Evolutionary conservation across 2,329 filamentous ascomycete species (phyloP), one percentile per base, ranked within the genome.

Genomic region (Fusarium albosuccineum): DNA sequence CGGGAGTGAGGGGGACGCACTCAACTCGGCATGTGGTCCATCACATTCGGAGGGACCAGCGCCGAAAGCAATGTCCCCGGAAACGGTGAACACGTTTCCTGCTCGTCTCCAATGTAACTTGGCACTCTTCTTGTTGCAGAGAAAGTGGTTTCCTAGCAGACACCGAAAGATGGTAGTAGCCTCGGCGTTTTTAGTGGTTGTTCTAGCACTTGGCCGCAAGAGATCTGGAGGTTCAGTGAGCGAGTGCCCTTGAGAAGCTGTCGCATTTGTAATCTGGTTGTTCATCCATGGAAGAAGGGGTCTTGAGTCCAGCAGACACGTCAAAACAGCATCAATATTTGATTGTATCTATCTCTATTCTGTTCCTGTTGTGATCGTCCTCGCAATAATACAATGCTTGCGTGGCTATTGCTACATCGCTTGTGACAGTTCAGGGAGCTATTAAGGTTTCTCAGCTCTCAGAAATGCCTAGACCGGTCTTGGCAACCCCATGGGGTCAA

Each of bases 1-100:
- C 44, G 44, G 44, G 6, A 46, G 30, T 46, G 44, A 46, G 44
- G 44, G 44, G 26, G 44, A 9, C 22, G 29, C 13, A 46, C 26
- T 30, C 27, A 29, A 29, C 41, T 44, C 44, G 44, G 44, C n/a
- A 46, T 33, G 44, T 46, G 44, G 44, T 46, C 44, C 44, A 46
- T 46, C 30, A 9, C n/a, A n/a, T 33, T 33, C 44, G 44, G 44
- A 11, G 41, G 44, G 44, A 33, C 27, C n/a, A 46, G 27, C 5
- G 16, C 44, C 44, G 44, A 46, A 46, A 46, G n/a, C 13, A 9
- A 30, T 46, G 11, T 46, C 29, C 27, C 44, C 27, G 3, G 11
- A 27, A 46, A 46, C 16, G 44, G 44, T 29, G 44, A 46, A 30
- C 26, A 46, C 16, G n/a, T 46, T 26, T 46, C 29, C 30, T 46